phyloP scores from a whole-genome alignment of 2,329 filamentous ascomycete genomes.

The Lasiodiplodia gonubiensis region DNA sequence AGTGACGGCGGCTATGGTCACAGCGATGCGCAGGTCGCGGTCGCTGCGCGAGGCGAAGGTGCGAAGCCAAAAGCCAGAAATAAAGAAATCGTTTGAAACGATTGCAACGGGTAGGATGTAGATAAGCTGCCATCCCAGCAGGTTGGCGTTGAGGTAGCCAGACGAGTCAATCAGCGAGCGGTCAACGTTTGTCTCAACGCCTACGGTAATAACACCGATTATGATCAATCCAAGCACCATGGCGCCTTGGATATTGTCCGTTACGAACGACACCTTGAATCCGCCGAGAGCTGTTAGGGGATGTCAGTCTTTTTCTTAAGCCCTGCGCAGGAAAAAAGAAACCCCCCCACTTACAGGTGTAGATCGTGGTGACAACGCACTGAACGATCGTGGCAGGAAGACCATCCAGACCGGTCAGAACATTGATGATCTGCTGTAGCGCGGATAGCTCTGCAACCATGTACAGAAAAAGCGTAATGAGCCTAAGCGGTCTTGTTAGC shows the following conservation, averaged over 20 bases:
- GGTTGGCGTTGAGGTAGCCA: conserved; percentile 68
- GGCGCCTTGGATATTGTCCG: conserved; percentile 78
- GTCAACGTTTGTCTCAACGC: conserved; percentile 75
- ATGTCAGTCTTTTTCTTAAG: conserved; percentile 28
- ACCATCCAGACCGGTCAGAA: conserved; percentile 75
- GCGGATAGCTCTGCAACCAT: conserved; percentile 86
- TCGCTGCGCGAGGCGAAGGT: conserved; percentile 39
- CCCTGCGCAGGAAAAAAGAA: not conserved
- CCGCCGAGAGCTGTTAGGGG: conserved; percentile 70
- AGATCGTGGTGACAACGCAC: conserved; percentile 78
- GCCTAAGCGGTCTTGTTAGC: conserved; percentile 39
- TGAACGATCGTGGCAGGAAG: conserved; percentile 79
- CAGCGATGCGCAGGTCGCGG: conserved; percentile 67
- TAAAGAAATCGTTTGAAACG: conserved; percentile 84
- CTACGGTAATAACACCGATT: conserved; percentile 78
- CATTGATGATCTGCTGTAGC: conserved; percentile 76
- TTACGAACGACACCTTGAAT: conserved; percentile 83
- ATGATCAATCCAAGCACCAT: conserved; percentile 79
- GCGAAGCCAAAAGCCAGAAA: conserved; percentile 75
- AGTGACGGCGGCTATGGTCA: conserved; percentile 68
- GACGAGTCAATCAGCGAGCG: conserved; percentile 70
- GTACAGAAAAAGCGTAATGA: conserved; percentile 83
- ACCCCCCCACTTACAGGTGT: conserved; percentile 68
- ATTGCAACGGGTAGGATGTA: conserved; percentile 84
- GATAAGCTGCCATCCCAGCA: conserved; percentile 83